Percentiles rank a stretch among this genome's conserved stretches.
Evolutionary conservation across 139 green algal genomes (phyloP).

Genomic region (Chlamydomonas schloesseri): DNA sequence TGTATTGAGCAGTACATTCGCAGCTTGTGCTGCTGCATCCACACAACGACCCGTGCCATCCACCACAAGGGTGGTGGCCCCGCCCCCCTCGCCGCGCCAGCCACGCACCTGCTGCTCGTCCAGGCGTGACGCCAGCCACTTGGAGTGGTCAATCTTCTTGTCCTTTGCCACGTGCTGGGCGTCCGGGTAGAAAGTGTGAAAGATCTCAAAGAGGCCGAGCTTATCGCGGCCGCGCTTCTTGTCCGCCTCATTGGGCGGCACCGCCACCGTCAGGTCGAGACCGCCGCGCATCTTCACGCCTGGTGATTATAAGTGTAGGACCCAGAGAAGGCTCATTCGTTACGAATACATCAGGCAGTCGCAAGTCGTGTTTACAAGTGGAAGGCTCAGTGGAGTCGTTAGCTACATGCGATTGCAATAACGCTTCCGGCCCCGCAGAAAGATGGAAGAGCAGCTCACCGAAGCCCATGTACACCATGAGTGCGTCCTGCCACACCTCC

Average conservation of each 20-base stretch:
- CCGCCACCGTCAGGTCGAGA: conserved; percentile 31
- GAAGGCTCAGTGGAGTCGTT: too few relatives aligned
- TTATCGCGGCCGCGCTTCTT: neutral
- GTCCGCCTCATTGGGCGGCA: neutral
- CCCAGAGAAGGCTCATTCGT: too few relatives aligned
- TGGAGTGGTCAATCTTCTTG: conserved; percentile 16
- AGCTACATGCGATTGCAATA: too few relatives aligned
- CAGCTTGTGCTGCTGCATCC: too few relatives aligned
- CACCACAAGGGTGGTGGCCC: too few relatives aligned
- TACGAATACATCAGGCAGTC: too few relatives aligned
- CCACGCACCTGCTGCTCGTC: conserved; percentile 8
- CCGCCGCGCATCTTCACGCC: conserved; percentile 32
- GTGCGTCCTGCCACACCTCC: conserved; percentile 43
- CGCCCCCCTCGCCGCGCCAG: too few relatives aligned
- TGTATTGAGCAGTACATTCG: too few relatives aligned
- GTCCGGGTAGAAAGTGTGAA: neutral
- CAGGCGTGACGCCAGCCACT: neutral
- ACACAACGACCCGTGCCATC: too few relatives aligned
- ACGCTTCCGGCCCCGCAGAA: too few relatives aligned
- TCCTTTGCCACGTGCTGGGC: neutral
- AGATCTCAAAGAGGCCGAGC: conserved; percentile 14
- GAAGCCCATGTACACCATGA: conserved; percentile 22
- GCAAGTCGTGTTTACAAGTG: too few relatives aligned
- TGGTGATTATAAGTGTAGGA: neutral
- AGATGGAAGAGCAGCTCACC: too few relatives aligned